Percentiles rank a stretch among this genome's conserved stretches.
phyloP scores from a whole-genome alignment of 495 filamentous ascomycete species.

The Wilcoxina mikolae region DNA sequence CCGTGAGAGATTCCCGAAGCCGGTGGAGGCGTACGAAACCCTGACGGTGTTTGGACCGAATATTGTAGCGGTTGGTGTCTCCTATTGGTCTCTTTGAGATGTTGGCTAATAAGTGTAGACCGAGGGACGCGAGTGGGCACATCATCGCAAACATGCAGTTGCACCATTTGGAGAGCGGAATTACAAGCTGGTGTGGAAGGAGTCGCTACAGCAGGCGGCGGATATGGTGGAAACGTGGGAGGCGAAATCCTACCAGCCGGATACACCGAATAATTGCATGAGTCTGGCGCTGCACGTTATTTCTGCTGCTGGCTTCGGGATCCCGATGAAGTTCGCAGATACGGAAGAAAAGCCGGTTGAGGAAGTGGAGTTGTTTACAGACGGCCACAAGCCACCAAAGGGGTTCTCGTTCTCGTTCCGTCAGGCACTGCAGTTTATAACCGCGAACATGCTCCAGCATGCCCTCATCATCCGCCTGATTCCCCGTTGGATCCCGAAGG shows the following conservation, averaged over 20 bases:
- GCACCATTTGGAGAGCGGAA: conserved; percentile 35
- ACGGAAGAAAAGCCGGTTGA: too few species aligned
- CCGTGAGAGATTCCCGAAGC: background rate
- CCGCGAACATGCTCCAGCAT: too few species aligned
- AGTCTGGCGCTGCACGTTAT: conserved; percentile 10
- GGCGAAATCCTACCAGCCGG: background rate
- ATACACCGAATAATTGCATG: background rate
- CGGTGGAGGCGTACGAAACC: background rate
- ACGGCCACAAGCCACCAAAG: too few species aligned
- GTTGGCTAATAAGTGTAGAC: too few species aligned
- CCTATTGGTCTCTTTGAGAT: too few species aligned
- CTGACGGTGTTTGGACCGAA: background rate
- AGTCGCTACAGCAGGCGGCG: conserved; percentile 30
- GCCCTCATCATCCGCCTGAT: too few species aligned
- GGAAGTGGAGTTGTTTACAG: too few species aligned
- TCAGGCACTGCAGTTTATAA: too few species aligned
- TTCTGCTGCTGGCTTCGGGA: conserved; percentile 7
- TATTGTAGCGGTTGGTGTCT: background rate
- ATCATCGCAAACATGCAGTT: conserved; percentile 31
- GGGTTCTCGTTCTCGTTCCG: too few species aligned
- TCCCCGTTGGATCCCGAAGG: too few species aligned
- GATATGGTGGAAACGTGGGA: conserved; percentile 33
- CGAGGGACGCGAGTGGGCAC: conserved; percentile 33
- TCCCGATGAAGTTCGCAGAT: too few species aligned
- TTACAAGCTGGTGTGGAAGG: conserved; percentile 33